Percentiles rank a stretch among this genome's conserved stretches.
These are phyloP conservation scores for Letharia lupina DNA, from an alignment of 495 filamentous ascomycete genomes.

Conservation along the genomic window DNA sequence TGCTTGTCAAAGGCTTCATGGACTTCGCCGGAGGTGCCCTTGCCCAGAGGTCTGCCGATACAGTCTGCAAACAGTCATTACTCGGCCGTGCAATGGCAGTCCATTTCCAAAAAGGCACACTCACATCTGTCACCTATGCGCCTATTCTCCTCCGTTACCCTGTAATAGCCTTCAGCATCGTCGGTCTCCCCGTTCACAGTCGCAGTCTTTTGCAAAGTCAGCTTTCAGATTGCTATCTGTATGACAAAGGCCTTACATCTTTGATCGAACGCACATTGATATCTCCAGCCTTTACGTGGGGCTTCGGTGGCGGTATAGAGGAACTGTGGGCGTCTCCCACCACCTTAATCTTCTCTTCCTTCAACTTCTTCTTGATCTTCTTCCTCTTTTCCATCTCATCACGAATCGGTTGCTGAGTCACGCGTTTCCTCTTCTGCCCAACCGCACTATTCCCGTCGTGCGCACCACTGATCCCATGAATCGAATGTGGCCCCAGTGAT, in stretches of 20 bases:
- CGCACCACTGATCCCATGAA: slow-evolving; percentile 48
- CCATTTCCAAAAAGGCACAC: slow-evolving; percentile 32
- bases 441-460: slow-evolving; percentile 46
- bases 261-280: slow-evolving; percentile 71
- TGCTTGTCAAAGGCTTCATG: slow-evolving; percentile 80
- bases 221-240: not conserved
- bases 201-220: slow-evolving; percentile 32
- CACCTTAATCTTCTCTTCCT: slow-evolving; percentile 48
- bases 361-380: too few species aligned
- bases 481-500: slow-evolving; percentile 70
- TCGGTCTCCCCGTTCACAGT: slow-evolving; percentile 59
- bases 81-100: slow-evolving; percentile 12
- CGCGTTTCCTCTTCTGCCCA: slow-evolving; percentile 81
- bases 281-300: slow-evolving; percentile 84
- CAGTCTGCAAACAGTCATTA: slow-evolving; percentile 53
- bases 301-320: slow-evolving; percentile 62
- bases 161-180: slow-evolving; percentile 94
- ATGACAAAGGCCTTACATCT: slow-evolving; percentile 58
- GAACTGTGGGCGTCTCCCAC: slow-evolving; percentile 61
- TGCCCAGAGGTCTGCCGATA: slow-evolving; percentile 79
- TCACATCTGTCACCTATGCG: slow-evolving; percentile 82
- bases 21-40: slow-evolving; percentile 97
- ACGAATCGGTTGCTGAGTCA: slow-evolving; percentile 62
- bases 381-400: slow-evolving; percentile 63
- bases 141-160: slow-evolving; percentile 67